A percentile compares a stretch with the other conserved stretches of the same genome.
phyloP scores from a whole-genome alignment of 192 early-diverging fungal genomes.

The Coemansia sp. region DNA sequence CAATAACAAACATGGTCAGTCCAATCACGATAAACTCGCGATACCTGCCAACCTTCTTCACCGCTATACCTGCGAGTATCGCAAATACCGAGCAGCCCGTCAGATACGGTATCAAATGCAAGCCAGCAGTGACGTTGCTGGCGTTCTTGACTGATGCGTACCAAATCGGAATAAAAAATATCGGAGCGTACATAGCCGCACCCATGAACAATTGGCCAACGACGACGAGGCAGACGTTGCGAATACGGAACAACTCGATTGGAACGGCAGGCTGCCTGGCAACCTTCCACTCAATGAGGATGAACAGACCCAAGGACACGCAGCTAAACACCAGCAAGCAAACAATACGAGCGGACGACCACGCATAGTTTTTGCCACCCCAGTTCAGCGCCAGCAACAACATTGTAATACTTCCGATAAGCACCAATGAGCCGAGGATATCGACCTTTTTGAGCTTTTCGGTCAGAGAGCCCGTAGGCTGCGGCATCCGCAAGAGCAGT shows the following conservation, averaged over 20 bases:
- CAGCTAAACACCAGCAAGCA: constrained; percentile 49
- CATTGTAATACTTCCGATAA: constrained; percentile 43
- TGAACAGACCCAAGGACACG: constrained; percentile 39
- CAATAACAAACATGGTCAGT: constrained; percentile 60
- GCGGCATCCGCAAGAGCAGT: constrained; percentile 65
- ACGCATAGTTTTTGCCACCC: constrained; percentile 60
- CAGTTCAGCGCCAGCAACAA: constrained; percentile 59
- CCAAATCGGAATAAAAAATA: constrained; percentile 43
- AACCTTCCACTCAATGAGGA: constrained; percentile 60
- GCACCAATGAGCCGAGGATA: constrained; percentile 51
- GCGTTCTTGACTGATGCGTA: constrained; percentile 36
- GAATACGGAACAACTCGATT: constrained; percentile 30
- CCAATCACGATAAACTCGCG: constrained; percentile 70
- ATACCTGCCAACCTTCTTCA: constrained; percentile 62
- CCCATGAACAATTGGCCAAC: constrained; percentile 33
- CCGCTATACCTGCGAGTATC: constrained; percentile 63
- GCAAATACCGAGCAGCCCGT: constrained; percentile 34
- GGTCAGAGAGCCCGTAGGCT: constrained; percentile 32
- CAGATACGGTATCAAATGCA: constrained; percentile 33
- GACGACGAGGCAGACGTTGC: constrained; percentile 28
- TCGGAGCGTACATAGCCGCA: constrained; percentile 30
- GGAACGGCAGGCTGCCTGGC: constrained; percentile 67
- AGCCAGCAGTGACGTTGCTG: constrained; percentile 29
- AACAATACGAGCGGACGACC: constrained; percentile 57
- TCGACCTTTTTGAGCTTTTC: constrained; percentile 59